Base-by-base conservation (phyloP, 2,329 filamentous ascomycete species). In the Lizonia empirigonia region DNA sequence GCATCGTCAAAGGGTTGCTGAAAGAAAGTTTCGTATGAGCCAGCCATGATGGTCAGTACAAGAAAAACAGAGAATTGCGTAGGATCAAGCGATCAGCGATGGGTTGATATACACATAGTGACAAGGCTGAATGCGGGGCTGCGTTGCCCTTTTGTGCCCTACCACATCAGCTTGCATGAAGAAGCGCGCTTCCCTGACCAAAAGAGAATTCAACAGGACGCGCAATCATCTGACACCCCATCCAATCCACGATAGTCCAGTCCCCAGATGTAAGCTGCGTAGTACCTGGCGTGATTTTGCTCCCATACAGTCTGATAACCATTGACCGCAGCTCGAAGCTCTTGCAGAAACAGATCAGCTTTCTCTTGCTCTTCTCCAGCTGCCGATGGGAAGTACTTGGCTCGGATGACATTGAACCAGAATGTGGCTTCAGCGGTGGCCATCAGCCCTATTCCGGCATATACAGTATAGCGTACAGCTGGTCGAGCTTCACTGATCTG, bases 371-470 rank as follows among this genome's bases (percentile, higher is more conserved):
- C 61, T 7, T 60, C 56, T 12, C 46, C 54, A 8, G 30, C 26
- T 5, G 38, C 26, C 5, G 60, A 50, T 1, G 60, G 59, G n/a
- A 70, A 67, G 44, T 58, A 70, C 33, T 64, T 67, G 9, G 63
- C 59, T 27, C 58, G 58, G 9, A 67, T 45, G 12, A 69, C 52
- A 7, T 63, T 62, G 12, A 53, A 45, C 68, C 68, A 70, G 36
- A 71, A 69, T 1, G 61, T 64, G 1, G 64, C 53, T 45, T 71
- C 68, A 5, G 53, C 61, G 1, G 58, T 56, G 1, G 37, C 65
- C 35, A 67, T 51, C 8, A 70, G 20, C 0, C 44, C 55, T 4
- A 71, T 42, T 10, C 56, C 64, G 7, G 55, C 61, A 23, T 64
- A 65, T 13, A 71, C 50, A 7, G 60, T 66, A 42, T 67, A 70